phyloP scores from a whole-genome alignment of 768 basidiomycete species.

The Mycena rosella region DNA sequence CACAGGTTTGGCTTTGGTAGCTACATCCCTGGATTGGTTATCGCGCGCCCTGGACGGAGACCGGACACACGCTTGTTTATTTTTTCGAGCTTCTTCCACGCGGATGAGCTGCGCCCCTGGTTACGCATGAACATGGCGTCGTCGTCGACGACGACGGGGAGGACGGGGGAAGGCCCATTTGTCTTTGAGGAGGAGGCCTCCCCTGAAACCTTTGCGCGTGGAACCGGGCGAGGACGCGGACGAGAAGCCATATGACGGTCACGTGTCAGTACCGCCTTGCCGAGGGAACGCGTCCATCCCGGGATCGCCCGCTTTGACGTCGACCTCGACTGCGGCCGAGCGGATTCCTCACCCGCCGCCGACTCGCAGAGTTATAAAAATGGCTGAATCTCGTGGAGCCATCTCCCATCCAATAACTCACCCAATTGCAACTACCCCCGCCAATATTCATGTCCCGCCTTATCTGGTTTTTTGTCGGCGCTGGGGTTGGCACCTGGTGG shows the following conservation, averaged over 20 bases:
- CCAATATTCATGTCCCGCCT: slow-evolving; percentile 19
- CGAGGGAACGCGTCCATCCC: not conserved
- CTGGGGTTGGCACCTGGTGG: slow-evolving; percentile 35
- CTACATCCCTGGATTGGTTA: not conserved
- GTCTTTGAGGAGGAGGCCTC: slow-evolving; percentile 38
- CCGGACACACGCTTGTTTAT: slow-evolving; percentile 64
- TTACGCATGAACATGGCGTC: slow-evolving; percentile 82
- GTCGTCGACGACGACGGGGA: slow-evolving; percentile 60
- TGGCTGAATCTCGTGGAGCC: not conserved
- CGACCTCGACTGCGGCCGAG: slow-evolving; percentile 23
- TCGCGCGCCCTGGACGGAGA: not conserved
- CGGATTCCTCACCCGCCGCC: slow-evolving; percentile 17
- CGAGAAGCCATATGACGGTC: slow-evolving; percentile 42
- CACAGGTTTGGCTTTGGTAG: slow-evolving; percentile 29
- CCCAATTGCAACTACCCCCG: not conserved
- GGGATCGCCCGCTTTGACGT: not conserved
- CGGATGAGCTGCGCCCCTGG: slow-evolving; percentile 62
- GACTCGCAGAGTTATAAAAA: not conserved
- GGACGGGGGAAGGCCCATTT: slow-evolving; percentile 28
- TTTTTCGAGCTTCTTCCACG: slow-evolving; percentile 73
- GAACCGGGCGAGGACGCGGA: slow-evolving; percentile 71
- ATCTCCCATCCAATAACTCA: not conserved
- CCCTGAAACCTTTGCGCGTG: slow-evolving; percentile 47
- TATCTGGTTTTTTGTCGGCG: slow-evolving; percentile 31
- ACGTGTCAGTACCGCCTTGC: not conserved